These are phyloP conservation scores for Hibiscus trionum DNA, from an alignment of 345 rosid species.

Conservation along the genomic window DNA sequence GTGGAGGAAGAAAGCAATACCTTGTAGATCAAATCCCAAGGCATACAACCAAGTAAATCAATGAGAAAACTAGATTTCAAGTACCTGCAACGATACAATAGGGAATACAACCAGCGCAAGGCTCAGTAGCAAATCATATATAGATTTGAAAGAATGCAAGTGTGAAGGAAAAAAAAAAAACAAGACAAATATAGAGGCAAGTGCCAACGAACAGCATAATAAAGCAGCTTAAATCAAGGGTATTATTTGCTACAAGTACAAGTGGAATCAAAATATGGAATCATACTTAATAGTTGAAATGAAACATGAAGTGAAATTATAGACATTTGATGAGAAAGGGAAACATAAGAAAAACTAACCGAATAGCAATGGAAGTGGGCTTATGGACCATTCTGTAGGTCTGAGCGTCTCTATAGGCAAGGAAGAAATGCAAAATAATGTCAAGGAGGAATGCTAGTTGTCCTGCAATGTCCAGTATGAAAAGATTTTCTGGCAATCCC, in stretches of 20 bases:
- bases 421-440: slow-evolving; percentile 53
- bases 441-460: slow-evolving; percentile 72
- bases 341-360: slow-evolving; percentile 31
- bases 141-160: background rate
- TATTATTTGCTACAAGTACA: background rate
- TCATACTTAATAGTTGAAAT: background rate
- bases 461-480: slow-evolving; percentile 64
- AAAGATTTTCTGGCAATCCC: slow-evolving; percentile 62
- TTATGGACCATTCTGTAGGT: slow-evolving; percentile 52
- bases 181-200: background rate
- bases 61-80: slow-evolving; percentile 59
- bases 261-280: background rate
- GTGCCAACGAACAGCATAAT: no score
- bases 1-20: slow-evolving; percentile 26
- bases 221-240: background rate
- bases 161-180: background rate
- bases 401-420: slow-evolving; percentile 53
- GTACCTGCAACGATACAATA: slow-evolving; percentile 36
- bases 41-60: slow-evolving; percentile 69
- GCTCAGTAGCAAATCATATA: background rate
- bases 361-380: slow-evolving; percentile 43
- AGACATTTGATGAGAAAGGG: background rate
- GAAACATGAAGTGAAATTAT: background rate
- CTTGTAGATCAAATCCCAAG: slow-evolving; percentile 81
- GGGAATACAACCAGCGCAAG: background rate